These are phyloP conservation scores for Dysphania ambrosioides DNA, from an alignment of 148 eudicot species.

Conservation along the genomic window DNA sequence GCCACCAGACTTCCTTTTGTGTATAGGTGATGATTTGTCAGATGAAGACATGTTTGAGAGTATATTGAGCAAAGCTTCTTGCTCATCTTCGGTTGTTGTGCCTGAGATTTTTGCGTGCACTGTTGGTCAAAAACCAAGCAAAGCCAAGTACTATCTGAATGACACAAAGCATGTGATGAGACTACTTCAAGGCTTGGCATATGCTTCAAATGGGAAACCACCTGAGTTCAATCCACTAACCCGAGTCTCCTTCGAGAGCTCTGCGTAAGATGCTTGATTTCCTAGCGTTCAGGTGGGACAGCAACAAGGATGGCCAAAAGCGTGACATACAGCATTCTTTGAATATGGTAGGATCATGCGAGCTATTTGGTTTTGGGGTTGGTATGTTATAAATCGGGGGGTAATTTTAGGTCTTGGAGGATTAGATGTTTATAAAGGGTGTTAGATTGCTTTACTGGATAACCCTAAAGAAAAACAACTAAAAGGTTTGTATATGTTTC, in stretches of 20 bases:
- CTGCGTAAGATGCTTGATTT: not conserved
- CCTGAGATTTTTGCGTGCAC: conserved; percentile 70
- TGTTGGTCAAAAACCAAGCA: conserved; percentile 71
- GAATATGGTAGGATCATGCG: conserved; percentile 1
- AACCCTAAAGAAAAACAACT: not conserved
- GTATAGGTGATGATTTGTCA: conserved; percentile 66
- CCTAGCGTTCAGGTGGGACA: not conserved
- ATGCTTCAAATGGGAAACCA: conserved; percentile 30
- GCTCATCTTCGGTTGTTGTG: conserved; percentile 17
- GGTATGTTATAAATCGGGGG: conserved; percentile 8
- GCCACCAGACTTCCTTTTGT: conserved; percentile 53
- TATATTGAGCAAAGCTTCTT: conserved; percentile 32
- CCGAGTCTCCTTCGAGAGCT: conserved; percentile 42
- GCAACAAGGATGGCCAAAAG: not conserved
- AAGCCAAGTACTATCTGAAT: conserved; percentile 59
- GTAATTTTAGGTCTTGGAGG: conserved; percentile 22
- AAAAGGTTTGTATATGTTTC: conserved; percentile 24
- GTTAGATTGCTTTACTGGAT: conserved; percentile 19
- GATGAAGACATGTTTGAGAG: conserved; percentile 79
- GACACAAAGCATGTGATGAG: conserved; percentile 46
- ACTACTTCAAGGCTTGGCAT: conserved; percentile 46
- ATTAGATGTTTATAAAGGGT: conserved; percentile 22
- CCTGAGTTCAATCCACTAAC: conserved; percentile 22
- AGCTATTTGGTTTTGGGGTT: conserved; percentile 10
- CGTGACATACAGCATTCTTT: not conserved